Evolutionary conservation across 768 basidiomycete species (phyloP).

Genomic region (Jaapia argillacea): DNA sequence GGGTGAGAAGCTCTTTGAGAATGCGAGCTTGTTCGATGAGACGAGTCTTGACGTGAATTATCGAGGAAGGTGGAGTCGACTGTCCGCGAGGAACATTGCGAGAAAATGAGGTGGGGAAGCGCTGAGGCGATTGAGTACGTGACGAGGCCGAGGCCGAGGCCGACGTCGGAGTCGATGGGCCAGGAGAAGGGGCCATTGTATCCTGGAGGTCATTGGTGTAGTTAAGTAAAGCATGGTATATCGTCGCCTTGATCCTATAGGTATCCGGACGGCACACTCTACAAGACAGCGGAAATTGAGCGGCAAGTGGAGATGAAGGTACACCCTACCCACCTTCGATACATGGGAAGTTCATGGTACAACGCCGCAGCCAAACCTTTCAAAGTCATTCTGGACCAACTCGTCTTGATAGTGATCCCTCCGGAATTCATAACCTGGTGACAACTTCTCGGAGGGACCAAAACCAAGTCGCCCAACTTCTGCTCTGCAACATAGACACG

Average conservation of each 20-base stretch:
- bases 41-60: neutral
- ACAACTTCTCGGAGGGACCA: constrained; percentile 73
- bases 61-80: neutral
- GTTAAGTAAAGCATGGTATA: constrained; percentile 42
- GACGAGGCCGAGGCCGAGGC: neutral
- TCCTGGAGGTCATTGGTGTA: constrained; percentile 17
- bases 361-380: constrained; percentile 48
- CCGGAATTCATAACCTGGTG: constrained; percentile 81
- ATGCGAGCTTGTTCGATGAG: constrained; percentile 4
- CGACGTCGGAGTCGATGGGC: neutral
- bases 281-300: neutral
- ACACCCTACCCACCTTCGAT: constrained; percentile 46
- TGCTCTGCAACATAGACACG: constrained; percentile 64
- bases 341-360: constrained; percentile 69
- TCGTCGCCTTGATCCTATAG: constrained; percentile 62
- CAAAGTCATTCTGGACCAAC: constrained; percentile 81
- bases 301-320: neutral
- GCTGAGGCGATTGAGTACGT: too few species aligned
- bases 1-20: constrained; percentile 27
- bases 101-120: neutral
- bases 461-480: constrained; percentile 64
- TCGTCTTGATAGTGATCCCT: constrained; percentile 74
- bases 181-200: neutral
- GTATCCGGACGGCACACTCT: constrained; percentile 78
- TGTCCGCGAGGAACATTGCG: too few species aligned